A percentile compares a stretch with the other conserved stretches of the same genome.
phyloP scores from a whole-genome alignment of 2,329 filamentous ascomycete genomes.

The Zymoseptoria brevis region DNA sequence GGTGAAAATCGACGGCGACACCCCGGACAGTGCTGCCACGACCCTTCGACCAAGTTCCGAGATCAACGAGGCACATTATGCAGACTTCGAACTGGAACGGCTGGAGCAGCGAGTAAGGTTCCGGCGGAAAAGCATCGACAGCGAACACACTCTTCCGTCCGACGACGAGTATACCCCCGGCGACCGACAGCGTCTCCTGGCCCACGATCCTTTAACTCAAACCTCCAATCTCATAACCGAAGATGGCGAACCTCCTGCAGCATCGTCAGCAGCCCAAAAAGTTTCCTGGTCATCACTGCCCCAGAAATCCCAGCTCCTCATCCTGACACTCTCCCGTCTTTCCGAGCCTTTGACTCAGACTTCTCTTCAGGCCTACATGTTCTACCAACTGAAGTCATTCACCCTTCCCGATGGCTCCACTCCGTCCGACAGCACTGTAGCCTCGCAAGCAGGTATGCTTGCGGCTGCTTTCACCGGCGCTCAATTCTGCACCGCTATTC shows the following conservation, averaged over 20 bases:
- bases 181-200: slow-evolving; percentile 14
- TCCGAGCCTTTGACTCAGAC: slow-evolving; percentile 79
- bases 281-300: slow-evolving; percentile 68
- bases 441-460: slow-evolving; percentile 68
- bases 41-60: slow-evolving; percentile 18
- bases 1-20: neutral
- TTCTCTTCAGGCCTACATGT: slow-evolving; percentile 71
- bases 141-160: neutral
- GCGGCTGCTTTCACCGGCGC: slow-evolving; percentile 72
- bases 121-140: slow-evolving; percentile 4
- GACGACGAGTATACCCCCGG: slow-evolving; percentile 2
- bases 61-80: slow-evolving; percentile 10
- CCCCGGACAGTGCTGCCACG: slow-evolving; percentile 19
- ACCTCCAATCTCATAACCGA: neutral
- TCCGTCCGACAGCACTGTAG: slow-evolving; percentile 55
- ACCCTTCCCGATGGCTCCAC: slow-evolving; percentile 31
- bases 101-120: slow-evolving; percentile 8
- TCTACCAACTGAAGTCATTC: slow-evolving; percentile 81
- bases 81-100: slow-evolving; percentile 15
- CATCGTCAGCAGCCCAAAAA: slow-evolving; percentile 24
- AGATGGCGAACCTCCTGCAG: slow-evolving; percentile 12
- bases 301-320: slow-evolving; percentile 65
- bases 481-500: slow-evolving; percentile 73
- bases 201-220: slow-evolving; percentile 6
- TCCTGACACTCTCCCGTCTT: slow-evolving; percentile 69